These are phyloP conservation scores for Paraphaeosphaeria minitans DNA, from an alignment of 2,329 filamentous ascomycete species.

Conservation along the genomic window DNA sequence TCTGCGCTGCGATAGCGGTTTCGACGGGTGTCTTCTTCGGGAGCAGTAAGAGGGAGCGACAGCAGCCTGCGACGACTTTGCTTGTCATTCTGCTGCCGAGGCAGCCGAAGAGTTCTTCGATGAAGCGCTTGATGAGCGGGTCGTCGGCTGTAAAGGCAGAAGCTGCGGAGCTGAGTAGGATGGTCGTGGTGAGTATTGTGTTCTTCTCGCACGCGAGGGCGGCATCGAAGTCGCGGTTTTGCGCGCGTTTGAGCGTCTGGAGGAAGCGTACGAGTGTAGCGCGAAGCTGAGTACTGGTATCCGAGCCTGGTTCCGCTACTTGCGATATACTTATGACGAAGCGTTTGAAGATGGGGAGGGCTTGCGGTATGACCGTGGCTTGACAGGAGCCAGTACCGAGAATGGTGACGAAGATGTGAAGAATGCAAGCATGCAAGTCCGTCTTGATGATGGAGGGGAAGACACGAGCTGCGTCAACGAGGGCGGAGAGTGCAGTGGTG, in stretches of 20 bases:
- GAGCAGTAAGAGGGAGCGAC: slow-evolving; percentile 79
- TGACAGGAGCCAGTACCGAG: slow-evolving; percentile 87
- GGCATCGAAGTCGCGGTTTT: slow-evolving; percentile 75
- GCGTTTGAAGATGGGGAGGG: slow-evolving; percentile 87
- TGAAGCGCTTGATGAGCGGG: slow-evolving; percentile 72
- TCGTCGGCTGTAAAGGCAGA: slow-evolving; percentile 77
- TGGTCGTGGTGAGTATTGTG: slow-evolving; percentile 82
- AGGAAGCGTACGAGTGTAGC: slow-evolving; percentile 84
- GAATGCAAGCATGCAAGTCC: slow-evolving; percentile 92
- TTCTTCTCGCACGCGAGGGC: slow-evolving; percentile 92
- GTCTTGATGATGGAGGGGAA: slow-evolving; percentile 97
- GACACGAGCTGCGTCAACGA: slow-evolving; percentile 93
- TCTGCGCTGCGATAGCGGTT: slow-evolving; percentile 71
- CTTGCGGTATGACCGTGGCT: slow-evolving; percentile 83
- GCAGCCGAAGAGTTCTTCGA: slow-evolving; percentile 84
- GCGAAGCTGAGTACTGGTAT: slow-evolving; percentile 72
- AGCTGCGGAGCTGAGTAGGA: slow-evolving; percentile 81
- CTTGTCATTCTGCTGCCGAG: slow-evolving; percentile 80
- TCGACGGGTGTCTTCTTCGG: slow-evolving; percentile 51
- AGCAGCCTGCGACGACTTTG: slow-evolving; percentile 88
- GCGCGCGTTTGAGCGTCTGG: slow-evolving; percentile 75
- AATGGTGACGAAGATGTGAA: slow-evolving; percentile 95
- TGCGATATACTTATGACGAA: slow-evolving; percentile 78
- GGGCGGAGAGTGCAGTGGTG: slow-evolving; percentile 77
- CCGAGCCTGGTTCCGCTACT: slow-evolving; percentile 49